Evolutionary conservation across 1,284 basidiomycete species (phyloP).

Genomic region (Malassezia pachydermatis): DNA sequence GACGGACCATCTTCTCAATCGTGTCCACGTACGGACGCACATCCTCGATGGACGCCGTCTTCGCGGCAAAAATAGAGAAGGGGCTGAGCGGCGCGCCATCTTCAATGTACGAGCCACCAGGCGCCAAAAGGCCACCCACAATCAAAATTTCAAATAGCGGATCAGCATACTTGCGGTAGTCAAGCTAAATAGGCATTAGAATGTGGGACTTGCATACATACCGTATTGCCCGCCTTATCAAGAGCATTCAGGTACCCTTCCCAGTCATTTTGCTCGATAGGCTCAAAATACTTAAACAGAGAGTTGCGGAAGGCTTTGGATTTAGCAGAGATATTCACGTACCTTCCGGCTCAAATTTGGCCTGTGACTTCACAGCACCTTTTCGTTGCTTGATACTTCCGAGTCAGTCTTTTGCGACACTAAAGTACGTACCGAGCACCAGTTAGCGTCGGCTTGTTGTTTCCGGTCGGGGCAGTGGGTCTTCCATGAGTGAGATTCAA

Average conservation of each 20-base stretch:
- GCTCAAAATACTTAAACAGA: conserved; percentile 83
- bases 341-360: conserved; percentile 54
- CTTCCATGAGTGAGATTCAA: neutral
- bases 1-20: conserved; percentile 86
- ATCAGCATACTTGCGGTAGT: conserved; percentile 86
- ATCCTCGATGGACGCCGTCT: conserved; percentile 20
- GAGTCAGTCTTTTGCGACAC: neutral
- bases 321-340: neutral
- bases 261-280: conserved; percentile 66
- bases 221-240: conserved; percentile 69
- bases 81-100: conserved; percentile 69
- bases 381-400: conserved; percentile 22
- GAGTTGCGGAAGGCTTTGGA: conserved; percentile 80
- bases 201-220: conserved; percentile 55
- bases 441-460: conserved; percentile 50
- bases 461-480: conserved; percentile 21
- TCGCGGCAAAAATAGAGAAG: conserved; percentile 72
- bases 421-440: conserved; percentile 45
- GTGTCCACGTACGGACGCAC: conserved; percentile 86
- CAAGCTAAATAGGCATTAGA: conserved; percentile 91
- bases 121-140: conserved; percentile 86
- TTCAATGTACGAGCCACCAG: conserved; percentile 80
- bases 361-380: conserved; percentile 51
- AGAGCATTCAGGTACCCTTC: conserved; percentile 73
- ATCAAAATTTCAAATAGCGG: conserved; percentile 88